A percentile compares a stretch with the other conserved stretches of the same genome.
Evolutionary conservation across 495 filamentous ascomycete species (phyloP).

Genomic region (Aspergillus diversus): DNA sequence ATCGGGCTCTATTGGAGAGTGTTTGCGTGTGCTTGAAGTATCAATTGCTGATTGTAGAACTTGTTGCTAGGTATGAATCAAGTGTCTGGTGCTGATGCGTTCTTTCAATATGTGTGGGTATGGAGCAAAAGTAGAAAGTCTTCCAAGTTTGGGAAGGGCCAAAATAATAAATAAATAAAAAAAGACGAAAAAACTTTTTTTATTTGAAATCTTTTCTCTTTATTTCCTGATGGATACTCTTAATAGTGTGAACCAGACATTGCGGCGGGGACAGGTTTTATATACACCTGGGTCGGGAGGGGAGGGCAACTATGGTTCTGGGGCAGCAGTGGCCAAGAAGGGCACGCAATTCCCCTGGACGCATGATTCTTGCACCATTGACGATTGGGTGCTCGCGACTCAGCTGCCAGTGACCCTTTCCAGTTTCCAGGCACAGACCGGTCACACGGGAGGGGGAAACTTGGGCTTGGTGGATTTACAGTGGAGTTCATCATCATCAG

Average conservation of each 20-base stretch:
- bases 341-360: slow-evolving; percentile 24
- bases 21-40: not conserved
- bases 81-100: not conserved
- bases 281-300: slow-evolving; percentile 27
- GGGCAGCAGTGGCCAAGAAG: slow-evolving; percentile 22
- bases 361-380: slow-evolving; percentile 26
- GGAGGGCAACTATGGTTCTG: slow-evolving; percentile 16
- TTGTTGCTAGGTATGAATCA: not conserved
- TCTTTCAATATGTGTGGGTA: not conserved
- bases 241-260: slow-evolving; percentile 23
- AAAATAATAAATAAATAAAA: not conserved
- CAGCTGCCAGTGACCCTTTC: slow-evolving; percentile 9
- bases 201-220: slow-evolving; percentile 25
- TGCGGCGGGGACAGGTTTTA: slow-evolving; percentile 28
- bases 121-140: slow-evolving; percentile 1
- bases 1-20: not conserved
- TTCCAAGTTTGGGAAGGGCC: not conserved
- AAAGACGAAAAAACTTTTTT: slow-evolving; percentile 4
- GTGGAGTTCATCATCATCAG: slow-evolving; percentile 20
- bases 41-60: not conserved
- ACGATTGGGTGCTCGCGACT: not conserved
- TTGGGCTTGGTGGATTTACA: slow-evolving; percentile 11
- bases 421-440: slow-evolving; percentile 24
- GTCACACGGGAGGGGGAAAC: slow-evolving; percentile 23
- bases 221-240: slow-evolving; percentile 11